Evolutionary conservation across 2,329 filamentous ascomycete species (phyloP), one percentile per base, ranked within the genome.

Genomic region (Aspergillus clavatus): DNA sequence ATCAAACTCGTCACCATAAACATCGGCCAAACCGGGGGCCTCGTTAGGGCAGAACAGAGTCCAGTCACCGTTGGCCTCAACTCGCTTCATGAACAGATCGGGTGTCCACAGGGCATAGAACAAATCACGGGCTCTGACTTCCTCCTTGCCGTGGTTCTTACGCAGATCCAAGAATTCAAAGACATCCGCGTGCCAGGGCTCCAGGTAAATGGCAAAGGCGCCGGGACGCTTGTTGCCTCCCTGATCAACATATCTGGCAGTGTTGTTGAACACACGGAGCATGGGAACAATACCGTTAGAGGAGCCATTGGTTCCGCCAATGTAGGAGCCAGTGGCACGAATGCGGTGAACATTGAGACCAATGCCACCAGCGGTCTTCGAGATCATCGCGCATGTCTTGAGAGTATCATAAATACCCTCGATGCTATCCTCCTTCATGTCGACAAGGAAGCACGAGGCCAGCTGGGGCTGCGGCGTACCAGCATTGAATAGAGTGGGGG

Each of bases 391-490:
- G 73, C 93, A 98, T 1, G 89, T 97, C 83, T 98, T 98, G 59
- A 98, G 81, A 14, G 93, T 98, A 67, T 98, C 93, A 65, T 98
- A 98, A 68, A 98, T 98, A 58, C 93, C 93, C 57, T 98, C 93
- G 65, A 98, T 98, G 72, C 90, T 96, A 74, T 98, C 93, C 41
- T 95, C 90, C 78, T 97, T 98, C 86, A 98, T 97, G 71, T 97
- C 93, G 57, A 98, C 89, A 44, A 98, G 80, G 83, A 98, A 98
- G 79, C 93, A 98, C 12, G 93, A 98, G 2, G 93, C 94, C 59
- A 98, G 78, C 73, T 98, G 93, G 36, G 89, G 84, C 63, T 93
- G 85, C 36, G 93, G 93, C 22, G 93, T 98, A 63, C 91, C 93
- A 43, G 93, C 93, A 62, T 95, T 96, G 83, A 98, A 98, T 42